Conservation (phyloP, 1,284 basidiomycete genomes). For the Waitea zeae region DNA sequence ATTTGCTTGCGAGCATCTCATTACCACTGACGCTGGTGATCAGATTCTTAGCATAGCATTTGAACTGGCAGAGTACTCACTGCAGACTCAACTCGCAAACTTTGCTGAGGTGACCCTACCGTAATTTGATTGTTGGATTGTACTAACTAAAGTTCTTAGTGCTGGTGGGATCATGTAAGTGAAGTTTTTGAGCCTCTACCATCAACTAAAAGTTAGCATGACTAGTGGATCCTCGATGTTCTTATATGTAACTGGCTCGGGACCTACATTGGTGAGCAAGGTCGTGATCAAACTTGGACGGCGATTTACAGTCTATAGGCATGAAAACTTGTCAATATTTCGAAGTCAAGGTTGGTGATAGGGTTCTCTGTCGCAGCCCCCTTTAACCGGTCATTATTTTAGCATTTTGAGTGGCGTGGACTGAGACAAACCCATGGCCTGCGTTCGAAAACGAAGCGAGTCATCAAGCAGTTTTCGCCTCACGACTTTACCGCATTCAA, state of each 20-base stretch:
- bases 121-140: slow-evolving; percentile 4
- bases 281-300: no score
- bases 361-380: neutral
- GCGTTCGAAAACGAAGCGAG: slow-evolving; percentile 57
- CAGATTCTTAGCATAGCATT: slow-evolving; percentile 76
- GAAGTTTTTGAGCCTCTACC: slow-evolving; percentile 6
- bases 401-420: slow-evolving; percentile 78
- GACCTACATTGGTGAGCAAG: no score
- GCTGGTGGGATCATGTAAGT: slow-evolving; percentile 81
- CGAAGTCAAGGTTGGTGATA: slow-evolving; percentile 45
- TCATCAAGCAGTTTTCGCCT: slow-evolving; percentile 68
- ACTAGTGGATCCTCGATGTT: slow-evolving; percentile 71
- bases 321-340: slow-evolving; percentile 77
- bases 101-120: slow-evolving; percentile 50
- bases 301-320: no score
- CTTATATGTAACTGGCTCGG: slow-evolving; percentile 76
- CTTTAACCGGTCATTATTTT: slow-evolving; percentile 1
- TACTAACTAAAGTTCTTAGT: slow-evolving; percentile 21
- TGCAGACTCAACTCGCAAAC: slow-evolving; percentile 70
- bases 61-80: slow-evolving; percentile 70
- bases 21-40: slow-evolving; percentile 1
- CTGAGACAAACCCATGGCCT: slow-evolving; percentile 57
- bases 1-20: neutral
- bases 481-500: slow-evolving; percentile 77
- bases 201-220: no score